These are phyloP conservation scores for Lachancea sp. DNA, from an alignment of 805 yeast genomes.

Conservation along the genomic window DNA sequence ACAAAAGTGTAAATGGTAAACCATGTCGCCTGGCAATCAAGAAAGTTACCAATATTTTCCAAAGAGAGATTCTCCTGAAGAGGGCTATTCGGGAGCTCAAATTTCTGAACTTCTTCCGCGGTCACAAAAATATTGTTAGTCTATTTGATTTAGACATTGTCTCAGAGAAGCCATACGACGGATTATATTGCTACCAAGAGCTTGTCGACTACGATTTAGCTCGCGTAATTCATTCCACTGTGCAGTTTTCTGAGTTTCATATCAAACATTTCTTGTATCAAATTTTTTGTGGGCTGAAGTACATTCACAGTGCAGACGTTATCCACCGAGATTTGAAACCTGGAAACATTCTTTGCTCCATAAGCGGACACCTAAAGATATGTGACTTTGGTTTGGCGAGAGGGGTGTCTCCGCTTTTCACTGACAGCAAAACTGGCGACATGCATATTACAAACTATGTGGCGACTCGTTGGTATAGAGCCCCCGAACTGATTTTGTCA, in stretches of 20 bases:
- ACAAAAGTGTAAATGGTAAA: conserved; percentile 22
- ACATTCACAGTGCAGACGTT: conserved; percentile 87
- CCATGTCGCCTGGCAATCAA: conserved; percentile 61
- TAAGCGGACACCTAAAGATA: conserved; percentile 70
- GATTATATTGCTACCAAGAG: conserved; percentile 85
- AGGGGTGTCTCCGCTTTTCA: conserved; percentile 45
- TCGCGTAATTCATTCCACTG: conserved; percentile 67
- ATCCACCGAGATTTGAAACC: conserved; percentile 92
- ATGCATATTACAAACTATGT: conserved; percentile 72
- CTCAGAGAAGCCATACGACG: conserved; percentile 62
- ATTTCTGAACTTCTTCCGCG: conserved; percentile 74
- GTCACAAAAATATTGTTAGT: conserved; percentile 76
- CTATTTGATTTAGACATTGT: conserved; percentile 72
- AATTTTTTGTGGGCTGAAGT: conserved; percentile 77
- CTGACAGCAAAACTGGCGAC: conserved; percentile 29
- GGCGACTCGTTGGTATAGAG: conserved; percentile 93
- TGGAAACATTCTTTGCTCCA: conserved; percentile 73
- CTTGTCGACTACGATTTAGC: conserved; percentile 76
- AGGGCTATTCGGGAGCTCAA: conserved; percentile 81
- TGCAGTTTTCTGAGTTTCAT: conserved; percentile 79
- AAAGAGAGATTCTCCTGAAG: conserved; percentile 57
- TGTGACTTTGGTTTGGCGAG: conserved; percentile 94
- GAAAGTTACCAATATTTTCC: conserved; percentile 66
- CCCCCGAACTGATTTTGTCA: conserved; percentile 79
- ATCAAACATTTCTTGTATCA: conserved; percentile 72